Conservation (phyloP, 1,139 yeast genomes). For the Yarrowia galli region DNA sequence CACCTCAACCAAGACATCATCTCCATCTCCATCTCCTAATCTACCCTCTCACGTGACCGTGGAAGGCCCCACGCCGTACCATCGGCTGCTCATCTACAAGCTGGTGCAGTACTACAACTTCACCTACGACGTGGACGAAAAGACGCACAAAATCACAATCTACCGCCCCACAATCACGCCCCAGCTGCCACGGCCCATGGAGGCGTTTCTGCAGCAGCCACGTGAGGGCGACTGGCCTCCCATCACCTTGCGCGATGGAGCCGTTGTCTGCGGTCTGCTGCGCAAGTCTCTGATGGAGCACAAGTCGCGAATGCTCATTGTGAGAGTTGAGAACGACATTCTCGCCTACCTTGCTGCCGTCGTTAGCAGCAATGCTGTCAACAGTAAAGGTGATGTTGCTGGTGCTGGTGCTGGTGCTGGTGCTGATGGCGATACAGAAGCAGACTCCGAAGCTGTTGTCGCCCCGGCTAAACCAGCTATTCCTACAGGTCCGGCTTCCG, state of each 20-base stretch:
- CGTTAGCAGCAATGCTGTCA: constrained; percentile 49
- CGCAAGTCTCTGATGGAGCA: constrained; percentile 56
- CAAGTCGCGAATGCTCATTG: constrained; percentile 60
- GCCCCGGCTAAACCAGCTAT: not conserved
- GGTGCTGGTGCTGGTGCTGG: not conserved
- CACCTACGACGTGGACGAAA: constrained; percentile 37
- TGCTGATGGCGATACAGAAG: not conserved
- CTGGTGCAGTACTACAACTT: constrained; percentile 38
- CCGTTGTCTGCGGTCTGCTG: constrained; percentile 48
- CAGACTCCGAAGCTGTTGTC: not conserved
- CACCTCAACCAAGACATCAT: too few species aligned
- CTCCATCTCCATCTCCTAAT: not conserved
- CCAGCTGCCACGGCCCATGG: constrained; percentile 32
- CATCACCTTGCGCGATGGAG: constrained; percentile 13
- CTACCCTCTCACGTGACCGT: constrained; percentile 14
- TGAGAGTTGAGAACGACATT: constrained; percentile 61
- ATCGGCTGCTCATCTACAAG: constrained; percentile 35
- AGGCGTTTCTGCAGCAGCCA: constrained; percentile 27
- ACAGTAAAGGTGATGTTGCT: not conserved
- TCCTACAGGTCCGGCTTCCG: constrained; percentile 10
- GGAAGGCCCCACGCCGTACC: constrained; percentile 31
- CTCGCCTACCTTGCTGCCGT: constrained; percentile 49
- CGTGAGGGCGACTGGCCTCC: constrained; percentile 28
- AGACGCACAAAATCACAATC: constrained; percentile 36
- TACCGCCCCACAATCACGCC: constrained; percentile 24